Evolutionary conservation across 2,329 filamentous ascomycete species (phyloP).

Genomic region (Fusarium sp.): DNA sequence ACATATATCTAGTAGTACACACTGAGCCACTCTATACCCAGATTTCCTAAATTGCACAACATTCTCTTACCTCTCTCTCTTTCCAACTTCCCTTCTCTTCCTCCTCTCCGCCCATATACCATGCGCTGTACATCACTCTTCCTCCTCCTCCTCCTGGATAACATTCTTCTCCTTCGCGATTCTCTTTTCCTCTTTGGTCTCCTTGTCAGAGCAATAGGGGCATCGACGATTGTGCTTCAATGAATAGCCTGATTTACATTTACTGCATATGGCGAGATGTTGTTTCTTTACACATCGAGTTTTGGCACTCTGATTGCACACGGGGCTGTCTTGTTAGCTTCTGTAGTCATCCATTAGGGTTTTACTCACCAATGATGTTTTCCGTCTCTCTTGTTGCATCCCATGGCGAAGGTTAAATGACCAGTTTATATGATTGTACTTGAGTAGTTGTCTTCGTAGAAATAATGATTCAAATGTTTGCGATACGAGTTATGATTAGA

Average conservation of each 20-base stretch:
- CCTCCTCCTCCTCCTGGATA: not conserved
- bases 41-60: not conserved
- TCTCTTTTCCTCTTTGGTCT: not conserved
- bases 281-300: not conserved
- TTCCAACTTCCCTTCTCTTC: not conserved
- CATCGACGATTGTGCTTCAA: not conserved
- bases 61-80: not conserved
- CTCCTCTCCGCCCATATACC: not conserved
- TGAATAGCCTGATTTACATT: not conserved
- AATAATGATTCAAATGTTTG: not conserved
- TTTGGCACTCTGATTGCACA: not conserved
- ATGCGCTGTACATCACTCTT: not conserved
- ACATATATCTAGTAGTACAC: not conserved
- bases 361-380: not conserved
- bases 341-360: fast-evolving
- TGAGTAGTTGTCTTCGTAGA: fast-evolving
- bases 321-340: not conserved
- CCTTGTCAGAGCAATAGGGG: fast-evolving
- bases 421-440: not conserved
- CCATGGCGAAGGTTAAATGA: not conserved
- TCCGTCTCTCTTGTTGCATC: not conserved
- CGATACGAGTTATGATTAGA: not conserved
- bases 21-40: not conserved
- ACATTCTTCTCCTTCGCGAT: not conserved
- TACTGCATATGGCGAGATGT: not conserved